Base-by-base conservation (phyloP, 2,329 filamentous ascomycete species). In the Sporothrix pallida region DNA sequence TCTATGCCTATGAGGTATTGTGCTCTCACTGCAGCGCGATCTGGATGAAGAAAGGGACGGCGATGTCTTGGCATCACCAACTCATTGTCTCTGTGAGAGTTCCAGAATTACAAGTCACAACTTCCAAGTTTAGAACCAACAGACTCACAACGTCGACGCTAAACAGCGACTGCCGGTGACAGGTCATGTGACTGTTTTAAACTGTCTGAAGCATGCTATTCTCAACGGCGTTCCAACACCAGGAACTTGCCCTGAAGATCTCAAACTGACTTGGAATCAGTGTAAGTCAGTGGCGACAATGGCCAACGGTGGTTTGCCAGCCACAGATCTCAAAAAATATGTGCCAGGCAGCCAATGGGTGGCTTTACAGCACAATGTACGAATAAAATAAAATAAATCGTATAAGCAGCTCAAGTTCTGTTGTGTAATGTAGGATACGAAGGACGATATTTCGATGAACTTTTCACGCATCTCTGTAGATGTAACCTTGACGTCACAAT, bases 81-180 rank as follows among this genome's bases (percentile, higher is more conserved):
- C 58, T 42, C n/a, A 6, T 4, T 56, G 20, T n/a, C 20, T 42
- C 4, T 42, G 15, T 62, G 58, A 62, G 31, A 62, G 31, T 37
- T 37, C 31, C 31, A 37, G 42, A 62, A 31, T 23, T 54, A 26
- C n/a, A 56, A 26, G 52, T 56, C 5, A 37, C 31, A 37, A 56
- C 52, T 56, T 13, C 52, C 52, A 8, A 48, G n/a, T 48, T 67
- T 67, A 67, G 62, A 67, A 67, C 62, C 62, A 67, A 67, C 62
- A 26, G 62, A 26, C 62, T 46, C 17, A 10, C 31, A 60, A 23
- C 37, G 60, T 44, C 20, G 37, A 46, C 62, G 62, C 62, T 46
- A 48, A 26, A 67, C 42, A 12, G 17, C 10, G 12, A 48, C 20
- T 46, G 62, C 62, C 62, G 42, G 8, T 67, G 42, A 26, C 62